Percentiles rank a stretch among this genome's conserved stretches.
phyloP scores from a whole-genome alignment of 768 basidiomycete genomes.

The Leccinum sublutescens region DNA sequence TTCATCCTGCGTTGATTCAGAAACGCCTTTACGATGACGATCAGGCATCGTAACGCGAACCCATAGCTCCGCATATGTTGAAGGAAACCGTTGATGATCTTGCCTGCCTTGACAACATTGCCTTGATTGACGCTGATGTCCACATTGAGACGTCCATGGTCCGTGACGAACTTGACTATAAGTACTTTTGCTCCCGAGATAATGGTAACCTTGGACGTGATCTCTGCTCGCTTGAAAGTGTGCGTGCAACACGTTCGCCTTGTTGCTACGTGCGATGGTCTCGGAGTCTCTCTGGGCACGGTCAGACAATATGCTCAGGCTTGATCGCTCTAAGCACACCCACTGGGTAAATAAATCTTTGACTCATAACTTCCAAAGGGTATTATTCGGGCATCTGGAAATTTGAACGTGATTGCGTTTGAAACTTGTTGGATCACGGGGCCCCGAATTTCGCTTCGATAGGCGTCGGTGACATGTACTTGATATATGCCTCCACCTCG shows the following conservation, averaged over 20 bases:
- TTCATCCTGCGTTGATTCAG: conserved; percentile 90
- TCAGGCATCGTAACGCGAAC: conserved; percentile 77
- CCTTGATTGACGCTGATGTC: conserved; percentile 93
- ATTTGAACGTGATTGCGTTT: conserved; percentile 57
- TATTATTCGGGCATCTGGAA: conserved; percentile 75
- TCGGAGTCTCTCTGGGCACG: conserved; percentile 72
- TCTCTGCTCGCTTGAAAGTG: conserved; percentile 70
- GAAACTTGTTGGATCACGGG: conserved; percentile 71
- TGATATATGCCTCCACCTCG: conserved; percentile 82
- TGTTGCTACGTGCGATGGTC: conserved; percentile 69
- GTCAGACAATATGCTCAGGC: conserved; percentile 11
- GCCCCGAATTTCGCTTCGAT: conserved; percentile 79
- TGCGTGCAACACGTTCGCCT: conserved; percentile 65
- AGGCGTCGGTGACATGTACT: conserved; percentile 84
- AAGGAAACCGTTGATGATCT: conserved; percentile 79
- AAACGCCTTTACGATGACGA: conserved; percentile 89
- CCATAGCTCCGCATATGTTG: conserved; percentile 51
- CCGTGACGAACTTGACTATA: conserved; percentile 92
- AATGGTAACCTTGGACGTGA: conserved; percentile 80
- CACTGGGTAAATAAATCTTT: conserved; percentile 87
- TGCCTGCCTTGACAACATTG: conserved; percentile 77
- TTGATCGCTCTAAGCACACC: conserved; percentile 45
- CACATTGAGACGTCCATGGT: conserved; percentile 77
- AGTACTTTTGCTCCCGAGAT: conserved; percentile 95
- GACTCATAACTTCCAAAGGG: conserved; percentile 95